Conservation (phyloP, 2,329 filamentous ascomycete species). For the Tolypocladium inflatum region DNA sequence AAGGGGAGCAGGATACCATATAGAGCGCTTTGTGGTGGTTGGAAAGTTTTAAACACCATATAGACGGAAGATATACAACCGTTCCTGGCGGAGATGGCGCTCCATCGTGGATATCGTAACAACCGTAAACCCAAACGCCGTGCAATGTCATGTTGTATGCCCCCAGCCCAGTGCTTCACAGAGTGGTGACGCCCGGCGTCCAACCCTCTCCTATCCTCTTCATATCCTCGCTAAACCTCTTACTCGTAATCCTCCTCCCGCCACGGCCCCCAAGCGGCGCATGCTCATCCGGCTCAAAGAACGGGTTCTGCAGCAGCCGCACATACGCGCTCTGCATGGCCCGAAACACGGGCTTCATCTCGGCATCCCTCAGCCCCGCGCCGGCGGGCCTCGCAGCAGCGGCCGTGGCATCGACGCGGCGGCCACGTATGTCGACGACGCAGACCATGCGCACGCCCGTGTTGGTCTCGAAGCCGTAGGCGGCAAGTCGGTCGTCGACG, state of each 20-base stretch:
- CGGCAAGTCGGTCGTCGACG: constrained; percentile 83
- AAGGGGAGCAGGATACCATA: neutral
- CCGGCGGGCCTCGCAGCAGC: constrained; percentile 25
- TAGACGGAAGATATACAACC: neutral
- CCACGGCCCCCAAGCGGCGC: constrained; percentile 45
- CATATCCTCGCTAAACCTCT: constrained; percentile 72
- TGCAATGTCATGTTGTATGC: constrained; percentile 8
- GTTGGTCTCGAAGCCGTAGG: constrained; percentile 95
- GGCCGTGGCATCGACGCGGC: constrained; percentile 31
- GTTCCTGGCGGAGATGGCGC: too few species aligned
- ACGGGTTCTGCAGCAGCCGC: constrained; percentile 80
- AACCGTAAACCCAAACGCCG: constrained; percentile 13
- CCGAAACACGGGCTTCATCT: constrained; percentile 82
- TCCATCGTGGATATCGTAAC: neutral
- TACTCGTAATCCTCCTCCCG: constrained; percentile 69
- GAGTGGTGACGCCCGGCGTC: constrained; percentile 59
- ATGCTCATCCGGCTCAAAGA: constrained; percentile 84
- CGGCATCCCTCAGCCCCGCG: constrained; percentile 70
- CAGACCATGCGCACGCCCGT: constrained; percentile 87
- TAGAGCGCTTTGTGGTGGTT: neutral
- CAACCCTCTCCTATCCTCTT: constrained; percentile 77
- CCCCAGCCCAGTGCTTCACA: constrained; percentile 31
- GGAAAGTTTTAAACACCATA: constrained; percentile 1
- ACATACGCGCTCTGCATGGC: constrained; percentile 93
- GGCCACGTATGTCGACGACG: constrained; percentile 82